A percentile compares a stretch with the other conserved stretches of the same genome.
Conservation (phyloP, 768 basidiomycete species). For the Leccinum barrowsii region DNA sequence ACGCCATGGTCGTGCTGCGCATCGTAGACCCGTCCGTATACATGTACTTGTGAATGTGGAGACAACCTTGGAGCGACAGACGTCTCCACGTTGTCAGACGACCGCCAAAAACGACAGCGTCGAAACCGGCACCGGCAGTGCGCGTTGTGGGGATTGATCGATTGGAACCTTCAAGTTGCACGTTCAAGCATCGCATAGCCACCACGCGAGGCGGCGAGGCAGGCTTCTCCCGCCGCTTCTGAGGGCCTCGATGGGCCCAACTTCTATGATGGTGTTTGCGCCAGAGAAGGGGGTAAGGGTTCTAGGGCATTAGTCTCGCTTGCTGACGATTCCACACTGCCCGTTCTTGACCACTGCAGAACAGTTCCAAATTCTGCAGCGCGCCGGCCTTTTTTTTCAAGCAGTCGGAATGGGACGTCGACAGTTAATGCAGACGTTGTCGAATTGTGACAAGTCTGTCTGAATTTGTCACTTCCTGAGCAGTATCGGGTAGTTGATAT, state of each 20-base stretch:
- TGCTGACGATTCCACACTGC: background rate
- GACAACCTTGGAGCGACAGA: background rate
- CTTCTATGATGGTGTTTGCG: background rate
- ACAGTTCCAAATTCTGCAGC: background rate
- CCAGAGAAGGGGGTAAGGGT: background rate
- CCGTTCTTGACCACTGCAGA: background rate
- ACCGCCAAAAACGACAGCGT: background rate
- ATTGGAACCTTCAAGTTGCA: background rate
- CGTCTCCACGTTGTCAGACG: background rate
- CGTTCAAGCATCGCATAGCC: conserved; percentile 2
- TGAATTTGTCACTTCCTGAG: background rate
- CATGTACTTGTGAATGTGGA: background rate
- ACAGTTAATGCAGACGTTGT: background rate
- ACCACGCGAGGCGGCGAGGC: conserved; percentile 9
- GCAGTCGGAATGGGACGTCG: background rate
- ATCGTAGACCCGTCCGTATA: background rate
- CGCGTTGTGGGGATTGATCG: conserved; percentile 1
- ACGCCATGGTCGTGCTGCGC: background rate
- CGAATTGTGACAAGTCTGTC: background rate
- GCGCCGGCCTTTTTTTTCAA: background rate
- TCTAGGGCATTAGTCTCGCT: background rate
- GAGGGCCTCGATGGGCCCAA: background rate
- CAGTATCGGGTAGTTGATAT: background rate
- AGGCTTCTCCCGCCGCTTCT: conserved; percentile 1
- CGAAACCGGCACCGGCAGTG: background rate